Percentiles rank a stretch among this genome's conserved stretches.
Evolutionary conservation across 2,329 filamentous ascomycete species (phyloP).

Genomic region (Phaeoacremonium minimum): DNA sequence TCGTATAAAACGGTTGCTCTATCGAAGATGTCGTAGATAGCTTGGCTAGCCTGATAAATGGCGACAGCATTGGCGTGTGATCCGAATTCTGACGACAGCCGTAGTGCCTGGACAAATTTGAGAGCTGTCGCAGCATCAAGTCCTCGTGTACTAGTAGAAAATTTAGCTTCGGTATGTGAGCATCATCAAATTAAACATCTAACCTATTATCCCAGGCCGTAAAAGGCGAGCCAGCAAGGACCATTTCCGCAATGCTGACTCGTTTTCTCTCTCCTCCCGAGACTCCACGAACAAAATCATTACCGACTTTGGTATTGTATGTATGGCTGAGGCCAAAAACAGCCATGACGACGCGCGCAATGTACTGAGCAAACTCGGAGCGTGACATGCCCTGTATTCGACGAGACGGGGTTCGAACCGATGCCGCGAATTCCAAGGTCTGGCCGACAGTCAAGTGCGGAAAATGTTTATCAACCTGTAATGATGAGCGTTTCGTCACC

Average conservation of each 20-base stretch:
- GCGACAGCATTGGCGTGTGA: constrained; percentile 61
- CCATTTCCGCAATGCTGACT: constrained; percentile 77
- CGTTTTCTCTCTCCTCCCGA: constrained; percentile 72
- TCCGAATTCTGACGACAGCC: constrained; percentile 60
- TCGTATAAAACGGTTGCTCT: constrained; percentile 73
- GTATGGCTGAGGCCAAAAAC: constrained; percentile 71
- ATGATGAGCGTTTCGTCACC: background rate
- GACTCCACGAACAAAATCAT: constrained; percentile 69
- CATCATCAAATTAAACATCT: background rate
- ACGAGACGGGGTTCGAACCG: constrained; percentile 63
- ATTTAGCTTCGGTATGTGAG: background rate
- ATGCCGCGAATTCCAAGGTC: constrained; percentile 69
- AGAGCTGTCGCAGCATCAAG: constrained; percentile 70
- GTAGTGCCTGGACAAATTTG: constrained; percentile 66
- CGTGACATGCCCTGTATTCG: constrained; percentile 59
- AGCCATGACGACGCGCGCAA: constrained; percentile 64
- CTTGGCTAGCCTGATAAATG: constrained; percentile 68
- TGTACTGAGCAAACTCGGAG: constrained; percentile 54
- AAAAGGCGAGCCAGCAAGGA: constrained; percentile 56
- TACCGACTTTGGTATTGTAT: constrained; percentile 68
- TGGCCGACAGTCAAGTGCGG: constrained; percentile 72
- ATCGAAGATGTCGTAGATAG: constrained; percentile 70
- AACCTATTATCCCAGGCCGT: constrained; percentile 65
- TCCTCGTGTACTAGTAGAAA: constrained; percentile 52
- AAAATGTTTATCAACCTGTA: constrained; percentile 67